Evolutionary conservation across 768 basidiomycete genomes (phyloP).

Genomic region (Pisolithus albus): DNA sequence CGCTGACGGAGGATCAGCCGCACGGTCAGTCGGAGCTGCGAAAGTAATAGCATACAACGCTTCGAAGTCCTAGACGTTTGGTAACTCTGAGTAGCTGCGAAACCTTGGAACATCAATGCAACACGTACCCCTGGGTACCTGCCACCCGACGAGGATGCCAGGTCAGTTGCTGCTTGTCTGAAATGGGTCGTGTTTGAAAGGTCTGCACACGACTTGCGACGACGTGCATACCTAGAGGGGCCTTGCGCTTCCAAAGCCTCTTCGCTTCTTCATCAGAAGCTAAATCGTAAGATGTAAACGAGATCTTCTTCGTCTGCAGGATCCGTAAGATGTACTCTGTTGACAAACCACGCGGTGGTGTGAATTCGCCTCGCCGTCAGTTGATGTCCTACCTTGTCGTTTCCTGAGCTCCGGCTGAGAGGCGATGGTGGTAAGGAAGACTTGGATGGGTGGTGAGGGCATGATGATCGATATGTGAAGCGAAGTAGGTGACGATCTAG

Average conservation of each 20-base stretch:
- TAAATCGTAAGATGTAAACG: constrained; percentile 75
- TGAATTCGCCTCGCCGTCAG: not conserved
- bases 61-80: constrained; percentile 47
- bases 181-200: not conserved
- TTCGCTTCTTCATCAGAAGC: constrained; percentile 82
- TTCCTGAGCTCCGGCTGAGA: constrained; percentile 72
- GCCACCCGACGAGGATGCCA: constrained; percentile 75
- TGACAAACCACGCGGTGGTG: not conserved
- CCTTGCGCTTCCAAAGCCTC: constrained; percentile 73
- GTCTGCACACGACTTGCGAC: not conserved
- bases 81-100: constrained; percentile 3
- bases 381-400: constrained; percentile 56
- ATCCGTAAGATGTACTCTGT: constrained; percentile 77
- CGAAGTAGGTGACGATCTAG: not conserved
- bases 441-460: constrained; percentile 77
- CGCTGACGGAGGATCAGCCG: constrained; percentile 37
- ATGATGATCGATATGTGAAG: constrained; percentile 41
- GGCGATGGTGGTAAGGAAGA: constrained; percentile 82
- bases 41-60: constrained; percentile 53
- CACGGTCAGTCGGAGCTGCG: not conserved
- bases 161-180: constrained; percentile 83
- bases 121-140: constrained; percentile 67
- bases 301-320: constrained; percentile 80
- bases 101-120: not conserved
- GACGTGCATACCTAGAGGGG: constrained; percentile 47